phyloP scores from a whole-genome alignment of 805 yeast genomes.

The Monosporozyma aerobia region DNA sequence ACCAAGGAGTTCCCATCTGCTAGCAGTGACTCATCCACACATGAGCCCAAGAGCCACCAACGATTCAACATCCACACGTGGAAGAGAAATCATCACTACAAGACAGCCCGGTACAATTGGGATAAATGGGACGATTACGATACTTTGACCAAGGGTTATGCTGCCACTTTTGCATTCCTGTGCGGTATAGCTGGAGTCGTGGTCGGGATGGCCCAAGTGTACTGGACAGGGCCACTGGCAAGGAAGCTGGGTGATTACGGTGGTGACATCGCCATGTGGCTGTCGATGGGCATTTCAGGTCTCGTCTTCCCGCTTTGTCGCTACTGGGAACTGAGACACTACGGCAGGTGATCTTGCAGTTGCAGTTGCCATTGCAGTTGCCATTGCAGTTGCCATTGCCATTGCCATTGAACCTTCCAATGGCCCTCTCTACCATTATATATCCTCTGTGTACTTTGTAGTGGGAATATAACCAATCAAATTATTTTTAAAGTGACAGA shows the following conservation, averaged over 20 bases:
- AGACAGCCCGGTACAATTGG: slow-evolving; percentile 55
- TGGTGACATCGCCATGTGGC: slow-evolving; percentile 79
- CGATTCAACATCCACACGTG: slow-evolving; percentile 10
- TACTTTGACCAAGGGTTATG: slow-evolving; percentile 58
- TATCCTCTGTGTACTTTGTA: background rate
- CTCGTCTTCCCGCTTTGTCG: slow-evolving; percentile 56
- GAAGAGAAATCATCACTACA: slow-evolving; percentile 11
- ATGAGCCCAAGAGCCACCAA: background rate
- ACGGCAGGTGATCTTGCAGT: slow-evolving; percentile 32
- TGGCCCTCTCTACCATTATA: background rate
- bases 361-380: background rate
- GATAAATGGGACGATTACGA: slow-evolving; percentile 57
- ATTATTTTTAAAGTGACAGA: background rate
- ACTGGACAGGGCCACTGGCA: slow-evolving; percentile 74
- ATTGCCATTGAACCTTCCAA: background rate
- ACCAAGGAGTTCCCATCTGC: slow-evolving; percentile 35
- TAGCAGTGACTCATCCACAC: background rate
- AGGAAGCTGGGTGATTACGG: slow-evolving; percentile 51
- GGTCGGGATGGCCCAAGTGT: slow-evolving; percentile 80
- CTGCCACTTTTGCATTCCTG: slow-evolving; percentile 56
- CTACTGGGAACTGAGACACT: slow-evolving; percentile 51
- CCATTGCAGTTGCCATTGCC: background rate
- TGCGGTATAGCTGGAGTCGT: slow-evolving; percentile 76
- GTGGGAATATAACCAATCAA: background rate
- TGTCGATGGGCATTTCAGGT: slow-evolving; percentile 63